Evolutionary conservation across 441 rosid species (phyloP), one percentile per base, ranked within the genome.

Genomic region (Aleurites moluccanus): DNA sequence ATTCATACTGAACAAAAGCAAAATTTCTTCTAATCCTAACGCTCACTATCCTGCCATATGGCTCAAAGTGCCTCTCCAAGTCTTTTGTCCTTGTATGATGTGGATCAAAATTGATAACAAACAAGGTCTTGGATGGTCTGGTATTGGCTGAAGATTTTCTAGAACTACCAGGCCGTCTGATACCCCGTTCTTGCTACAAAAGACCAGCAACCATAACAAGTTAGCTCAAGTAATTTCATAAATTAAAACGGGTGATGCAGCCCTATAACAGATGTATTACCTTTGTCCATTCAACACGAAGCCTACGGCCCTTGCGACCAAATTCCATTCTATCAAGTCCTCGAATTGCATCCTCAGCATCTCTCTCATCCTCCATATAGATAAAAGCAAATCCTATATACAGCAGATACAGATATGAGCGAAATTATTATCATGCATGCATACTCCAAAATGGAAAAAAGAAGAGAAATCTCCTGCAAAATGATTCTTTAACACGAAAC

Each of bases 281-380:
- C 92, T 91, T 95, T 33, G 97, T 93, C 99, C 99, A 95, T 74
- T 95, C 98, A 72, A 91, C 99, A 72, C 92, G 92, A 76, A 95
- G 97, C 79, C 95, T 91, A 72, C 97, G 98, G 52, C 98, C 98
- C 83, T 93, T 93, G 3, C 92, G 91, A 67, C 99, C 99, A 76
- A 91, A 95, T 65, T 93, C 98, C 18, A 80, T 59, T 64, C 92
- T 84, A 72, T 95, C 97, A 74, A 95, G 97, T 25, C 89, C 94
- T 64, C 98, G 90, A 70, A 95, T 91, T 27, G 98, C 98, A 89
- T 95, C 93, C 73, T 90, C 96, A 67, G 95, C 99, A 88, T 95
- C 99, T 82, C 97, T 92, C 82, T 95, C 99, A 83, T 91, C 96
- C 72, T 95, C 98, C 98, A 95, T 93, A 64, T 91, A 95, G 64